phyloP scores from a whole-genome alignment of 2,329 filamentous ascomycete species.

The Sclerotinia sclerotiorum region DNA sequence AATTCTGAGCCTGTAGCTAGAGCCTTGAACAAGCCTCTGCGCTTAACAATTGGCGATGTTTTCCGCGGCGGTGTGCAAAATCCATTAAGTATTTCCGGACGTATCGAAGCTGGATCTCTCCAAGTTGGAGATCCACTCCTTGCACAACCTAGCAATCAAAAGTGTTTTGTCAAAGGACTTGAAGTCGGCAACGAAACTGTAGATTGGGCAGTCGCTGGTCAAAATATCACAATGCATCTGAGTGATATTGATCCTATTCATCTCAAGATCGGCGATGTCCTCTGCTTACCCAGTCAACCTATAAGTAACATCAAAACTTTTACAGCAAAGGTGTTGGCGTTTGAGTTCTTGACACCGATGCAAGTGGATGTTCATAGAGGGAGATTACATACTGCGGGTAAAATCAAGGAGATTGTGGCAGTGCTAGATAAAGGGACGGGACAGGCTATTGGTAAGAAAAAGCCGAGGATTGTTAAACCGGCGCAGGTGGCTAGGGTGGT shows the following conservation, averaged over 20 bases:
- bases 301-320: slow-evolving; percentile 72
- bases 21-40: slow-evolving; percentile 73
- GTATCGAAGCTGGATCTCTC: slow-evolving; percentile 78
- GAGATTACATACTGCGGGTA: slow-evolving; percentile 73
- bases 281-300: slow-evolving; percentile 69
- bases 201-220: slow-evolving; percentile 91
- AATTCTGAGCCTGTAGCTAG: slow-evolving; percentile 71
- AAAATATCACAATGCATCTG: slow-evolving; percentile 83
- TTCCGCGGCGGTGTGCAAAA: slow-evolving; percentile 78
- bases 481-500: slow-evolving; percentile 74
- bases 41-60: slow-evolving; percentile 84
- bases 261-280: slow-evolving; percentile 78
- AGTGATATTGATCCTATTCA: slow-evolving; percentile 82
- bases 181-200: slow-evolving; percentile 70
- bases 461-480: slow-evolving; percentile 78
- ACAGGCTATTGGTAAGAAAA: slow-evolving; percentile 69
- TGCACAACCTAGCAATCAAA: slow-evolving; percentile 78
- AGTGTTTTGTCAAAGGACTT: slow-evolving; percentile 76
- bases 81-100: slow-evolving; percentile 80
- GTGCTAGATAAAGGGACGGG: slow-evolving; percentile 78
- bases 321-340: slow-evolving; percentile 80
- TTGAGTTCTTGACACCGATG: slow-evolving; percentile 87
- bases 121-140: slow-evolving; percentile 81
- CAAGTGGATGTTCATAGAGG: slow-evolving; percentile 86
- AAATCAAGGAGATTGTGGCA: slow-evolving; percentile 69